phyloP scores from a whole-genome alignment of 116 monocot genomes.

The Trichopus zeylanicus region DNA sequence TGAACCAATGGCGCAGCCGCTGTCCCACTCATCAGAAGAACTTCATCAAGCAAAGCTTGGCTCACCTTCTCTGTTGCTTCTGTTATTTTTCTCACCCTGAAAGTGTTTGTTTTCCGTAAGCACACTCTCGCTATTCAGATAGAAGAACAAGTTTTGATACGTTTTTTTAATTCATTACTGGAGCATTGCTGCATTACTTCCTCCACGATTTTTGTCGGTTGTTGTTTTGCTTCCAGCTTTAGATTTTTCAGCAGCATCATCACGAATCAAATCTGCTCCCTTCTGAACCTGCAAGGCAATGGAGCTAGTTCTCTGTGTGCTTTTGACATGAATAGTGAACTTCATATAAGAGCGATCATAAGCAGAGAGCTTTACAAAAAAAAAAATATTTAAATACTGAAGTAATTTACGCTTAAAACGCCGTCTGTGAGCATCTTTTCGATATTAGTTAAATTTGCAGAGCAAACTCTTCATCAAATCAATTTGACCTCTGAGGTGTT shows the following conservation, averaged over 20 bases:
- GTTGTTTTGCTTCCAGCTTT: constrained; percentile 12
- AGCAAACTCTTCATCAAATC: too few species aligned
- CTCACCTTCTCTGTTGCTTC: constrained; percentile 89
- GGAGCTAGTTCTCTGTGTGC: too few species aligned
- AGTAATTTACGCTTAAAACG: too few species aligned
- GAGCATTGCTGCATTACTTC: constrained; percentile 48
- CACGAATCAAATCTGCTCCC: constrained; percentile 56
- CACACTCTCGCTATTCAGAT: too few species aligned
- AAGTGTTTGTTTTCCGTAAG: too few species aligned
- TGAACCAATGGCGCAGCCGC: constrained; percentile 37
- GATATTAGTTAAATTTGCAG: too few species aligned
- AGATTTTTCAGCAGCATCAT: constrained; percentile 6
- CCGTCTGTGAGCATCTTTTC: too few species aligned
- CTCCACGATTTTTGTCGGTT: constrained; percentile 14
- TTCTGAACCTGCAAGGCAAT: constrained; percentile 79
- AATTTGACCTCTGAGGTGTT: too few species aligned
- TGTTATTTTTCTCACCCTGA: constrained; percentile 79
- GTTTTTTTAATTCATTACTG: neutral
- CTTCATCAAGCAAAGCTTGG: constrained; percentile 57
- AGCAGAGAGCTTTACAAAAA: too few species aligned
- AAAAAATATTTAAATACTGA: too few species aligned
- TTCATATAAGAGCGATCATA: too few species aligned
- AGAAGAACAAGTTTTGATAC: neutral
- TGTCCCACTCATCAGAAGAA: constrained; percentile 34
- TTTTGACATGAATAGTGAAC: too few species aligned